Base-by-base conservation (phyloP, 352 stramenopile species). In the Phytophthora niederhauseri region DNA sequence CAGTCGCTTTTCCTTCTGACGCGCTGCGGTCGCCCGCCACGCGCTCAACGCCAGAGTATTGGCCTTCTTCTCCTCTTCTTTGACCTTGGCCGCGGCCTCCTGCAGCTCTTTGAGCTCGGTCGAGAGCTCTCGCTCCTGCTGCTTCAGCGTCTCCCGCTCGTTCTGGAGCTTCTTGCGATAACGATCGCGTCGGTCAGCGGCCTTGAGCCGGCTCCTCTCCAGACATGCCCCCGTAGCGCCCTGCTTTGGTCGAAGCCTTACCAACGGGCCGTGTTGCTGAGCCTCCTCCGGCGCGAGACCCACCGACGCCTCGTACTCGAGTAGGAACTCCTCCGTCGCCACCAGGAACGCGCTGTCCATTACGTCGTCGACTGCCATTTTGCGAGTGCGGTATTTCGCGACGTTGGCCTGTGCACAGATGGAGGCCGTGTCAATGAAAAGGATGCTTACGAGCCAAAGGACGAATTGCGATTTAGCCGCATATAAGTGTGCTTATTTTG, bases 71-170 rank as follows among this genome's bases (percentile, higher is more conserved):
- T 38, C 63, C 46, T 55, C 46, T 26, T 65, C 63, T 28, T 62
- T 48, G 0, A 15, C 41, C 6, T 54, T 59, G 17, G 56, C 31
- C 20, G 53, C 31, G 12, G 31, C 24, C 19, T 58, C 48, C 22
- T 60, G 46, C 4, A 70, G 46, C 3, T 12, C 30, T 0, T 3
- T 30, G 12, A 70, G 22, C 49, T 55, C 17, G 2, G 0, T 36
- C 17, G 38, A 53, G 50, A 75, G 31, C 8, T 67, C 68, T 36
- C 57, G 31, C 36, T 71, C 62, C 36, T 71, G 68, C 22, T 22
- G 68, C 57, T 30, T 51, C 11, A 75, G 53, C n/a, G 46, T 57
- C 31, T 64, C 50, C 2, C 57, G 12, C 51, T 75, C 68, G 22
- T 28, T 19, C 46, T 56, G 59, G 30, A 66, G 19, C 43, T 64